Percentiles rank a stretch among this genome's conserved stretches.
These are phyloP conservation scores for Reutealis trisperma DNA, from an alignment of 345 rosid species.

Conservation along the genomic window DNA sequence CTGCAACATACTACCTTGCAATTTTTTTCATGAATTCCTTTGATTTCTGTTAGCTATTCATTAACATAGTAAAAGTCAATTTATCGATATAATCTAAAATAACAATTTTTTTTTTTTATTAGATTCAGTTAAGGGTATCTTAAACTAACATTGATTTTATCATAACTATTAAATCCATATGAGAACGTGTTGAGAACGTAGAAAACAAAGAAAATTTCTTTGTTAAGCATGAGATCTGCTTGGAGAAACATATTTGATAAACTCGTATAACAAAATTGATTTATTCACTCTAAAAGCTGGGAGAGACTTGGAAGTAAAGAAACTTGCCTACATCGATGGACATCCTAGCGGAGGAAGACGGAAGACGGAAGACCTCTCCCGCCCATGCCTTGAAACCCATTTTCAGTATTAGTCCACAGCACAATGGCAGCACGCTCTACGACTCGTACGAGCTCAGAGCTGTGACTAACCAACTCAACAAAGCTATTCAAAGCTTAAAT, in stretches of 20 bases:
- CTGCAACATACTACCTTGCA: too few species aligned
- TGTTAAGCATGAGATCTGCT: constrained; percentile 2
- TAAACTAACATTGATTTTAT: neutral
- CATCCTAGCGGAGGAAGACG: neutral
- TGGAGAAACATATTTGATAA: constrained; percentile 1
- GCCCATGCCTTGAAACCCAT: constrained; percentile 13
- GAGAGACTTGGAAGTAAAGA: constrained; percentile 11
- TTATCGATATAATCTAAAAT: too few species aligned
- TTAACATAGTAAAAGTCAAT: too few species aligned
- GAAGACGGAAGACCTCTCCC: neutral
- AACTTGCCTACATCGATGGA: neutral
- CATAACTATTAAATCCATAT: neutral
- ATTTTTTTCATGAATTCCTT: too few species aligned
- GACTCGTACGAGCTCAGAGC: constrained; percentile 50
- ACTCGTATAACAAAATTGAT: neutral
- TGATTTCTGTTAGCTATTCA: too few species aligned
- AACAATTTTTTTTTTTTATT: too few species aligned
- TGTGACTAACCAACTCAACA: constrained; percentile 45
- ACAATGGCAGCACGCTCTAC: constrained; percentile 42
- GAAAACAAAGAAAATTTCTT: constrained; percentile 36
- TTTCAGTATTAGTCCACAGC: constrained; percentile 27
- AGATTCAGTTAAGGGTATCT: neutral
- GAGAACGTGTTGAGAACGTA: constrained; percentile 25
- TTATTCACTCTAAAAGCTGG: constrained; percentile 16
- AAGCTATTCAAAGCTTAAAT: constrained; percentile 33